A percentile compares a stretch with the other conserved stretches of the same genome.
Evolutionary conservation across 1,284 basidiomycete genomes (phyloP).

Genomic region (Bjerkandera adusta): DNA sequence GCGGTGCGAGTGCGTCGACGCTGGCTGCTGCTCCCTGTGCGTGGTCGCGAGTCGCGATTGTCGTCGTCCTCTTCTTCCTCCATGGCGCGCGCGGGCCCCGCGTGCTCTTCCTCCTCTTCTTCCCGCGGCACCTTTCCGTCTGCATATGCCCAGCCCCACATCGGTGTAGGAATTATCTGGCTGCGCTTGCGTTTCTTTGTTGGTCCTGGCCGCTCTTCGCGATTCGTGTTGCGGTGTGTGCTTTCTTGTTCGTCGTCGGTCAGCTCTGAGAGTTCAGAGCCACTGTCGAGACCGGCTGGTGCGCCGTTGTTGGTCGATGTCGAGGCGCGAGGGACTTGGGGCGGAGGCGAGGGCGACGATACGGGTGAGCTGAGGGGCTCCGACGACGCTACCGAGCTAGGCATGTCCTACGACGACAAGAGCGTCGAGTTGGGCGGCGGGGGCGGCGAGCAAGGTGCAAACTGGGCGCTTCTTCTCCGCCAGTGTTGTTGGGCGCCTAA

Average conservation of each 20-base stretch:
- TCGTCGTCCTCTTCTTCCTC: slow-evolving; percentile 61
- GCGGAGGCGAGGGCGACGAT: slow-evolving; percentile 32
- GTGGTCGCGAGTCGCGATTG: slow-evolving; percentile 25
- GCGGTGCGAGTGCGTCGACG: slow-evolving; percentile 11
- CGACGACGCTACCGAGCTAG: slow-evolving; percentile 53
- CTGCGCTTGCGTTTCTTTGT: slow-evolving; percentile 51
- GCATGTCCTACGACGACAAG: slow-evolving; percentile 40
- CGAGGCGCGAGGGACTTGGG: slow-evolving; percentile 17
- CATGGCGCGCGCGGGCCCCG: slow-evolving; percentile 54
- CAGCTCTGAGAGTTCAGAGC: slow-evolving; percentile 77
- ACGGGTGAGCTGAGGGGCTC: slow-evolving; percentile 62
- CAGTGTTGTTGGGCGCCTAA: no score
- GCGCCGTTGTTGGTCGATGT: slow-evolving; percentile 25
- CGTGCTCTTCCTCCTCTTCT: slow-evolving; percentile 49
- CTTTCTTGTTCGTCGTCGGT: slow-evolving; percentile 73
- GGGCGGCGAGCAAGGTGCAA: slow-evolving; percentile 12
- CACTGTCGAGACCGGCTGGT: slow-evolving; percentile 48
- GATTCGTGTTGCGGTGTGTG: slow-evolving; percentile 24
- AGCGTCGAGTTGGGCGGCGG: slow-evolving; percentile 14
- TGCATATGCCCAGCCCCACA: slow-evolving; percentile 78
- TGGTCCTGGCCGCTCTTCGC: slow-evolving; percentile 16
- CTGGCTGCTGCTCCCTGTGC: no score
- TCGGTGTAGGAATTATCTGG: slow-evolving; percentile 66
- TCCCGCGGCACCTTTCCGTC: slow-evolving; percentile 47
- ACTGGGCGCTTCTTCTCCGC: no score